Evolutionary conservation across 106 monocot genomes (phyloP), one percentile per base, ranked within the genome.

Genomic region (Posidonia australis): DNA sequence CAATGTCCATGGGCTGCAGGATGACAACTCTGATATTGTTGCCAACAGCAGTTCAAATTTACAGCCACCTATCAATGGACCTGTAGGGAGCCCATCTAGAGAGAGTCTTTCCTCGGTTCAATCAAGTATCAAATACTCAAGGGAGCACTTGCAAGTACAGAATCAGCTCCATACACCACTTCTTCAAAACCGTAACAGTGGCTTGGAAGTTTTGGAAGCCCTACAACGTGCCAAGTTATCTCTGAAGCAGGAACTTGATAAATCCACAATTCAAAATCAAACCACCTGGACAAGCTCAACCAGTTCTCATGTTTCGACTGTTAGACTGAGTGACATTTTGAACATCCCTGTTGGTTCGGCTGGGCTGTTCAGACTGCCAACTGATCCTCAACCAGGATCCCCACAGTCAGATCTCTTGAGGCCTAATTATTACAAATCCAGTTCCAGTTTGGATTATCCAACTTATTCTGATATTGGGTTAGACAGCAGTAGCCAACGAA

Each of bases 141-240:
- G 20, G 20, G 47, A 42, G 61, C 31, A 56, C 48, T 65, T 44
- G 10, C 36, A 58, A 26, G 69, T 51, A 23, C 72, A 62, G 63
- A 65, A 43, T 26, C 49, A 63, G 30, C 62, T 51, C 3, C 67
- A 29, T 13, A n/a, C 5, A 27, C 64, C 41, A 46, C 43, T 51
- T 28, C 43, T 54, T 62, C 65, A 55, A 69, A 16, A 66, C 45
- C 49, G 57, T 44, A 54, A 46, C 22, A 69, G 62, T 58, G 74
- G 53, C 36, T 41, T 81, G 43, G 83, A 52, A 51, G 81, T 86
- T 20, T 58, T 91, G 61, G 70, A 84, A 68, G 73, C 91, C 18
- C 81, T 91, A 61, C 74, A 70, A 28, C 78, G 26, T 63, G 91
- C 91, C 9, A 81, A 81, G 74, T 56, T 79, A 64, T 86, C 86